These are phyloP conservation scores for Albugo laibachii DNA, from an alignment of 352 stramenopile genomes.

Conservation along the genomic window DNA sequence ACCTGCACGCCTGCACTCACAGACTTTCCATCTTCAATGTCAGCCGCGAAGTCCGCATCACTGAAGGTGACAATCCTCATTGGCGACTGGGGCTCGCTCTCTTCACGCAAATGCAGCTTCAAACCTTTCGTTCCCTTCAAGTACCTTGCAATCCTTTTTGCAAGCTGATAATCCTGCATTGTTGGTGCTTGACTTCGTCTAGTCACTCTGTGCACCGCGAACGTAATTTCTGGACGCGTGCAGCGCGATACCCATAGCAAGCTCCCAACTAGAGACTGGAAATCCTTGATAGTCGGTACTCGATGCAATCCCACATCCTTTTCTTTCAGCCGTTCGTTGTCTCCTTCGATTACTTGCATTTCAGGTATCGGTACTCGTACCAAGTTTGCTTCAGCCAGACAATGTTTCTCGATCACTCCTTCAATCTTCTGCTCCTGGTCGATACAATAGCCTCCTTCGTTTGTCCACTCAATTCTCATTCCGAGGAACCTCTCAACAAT, in stretches of 20 bases:
- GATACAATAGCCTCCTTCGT: no score
- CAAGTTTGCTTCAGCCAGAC: no score
- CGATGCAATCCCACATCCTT: no score
- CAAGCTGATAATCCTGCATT: conserved; percentile 1
- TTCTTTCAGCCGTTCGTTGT: no score
- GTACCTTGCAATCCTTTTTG: conserved; percentile 11
- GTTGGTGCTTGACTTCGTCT: conserved; percentile 5
- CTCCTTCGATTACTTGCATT: no score
- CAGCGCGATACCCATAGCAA: conserved; percentile 14
- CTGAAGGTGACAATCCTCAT: conserved; percentile 4
- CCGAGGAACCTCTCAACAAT: no score
- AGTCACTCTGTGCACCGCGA: conserved; percentile 9
- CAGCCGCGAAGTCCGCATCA: conserved; percentile 8
- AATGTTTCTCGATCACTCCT: no score
- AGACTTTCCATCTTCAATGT: conserved; percentile 9
- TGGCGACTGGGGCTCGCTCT: not conserved
- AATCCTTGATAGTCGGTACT: conserved; percentile 1
- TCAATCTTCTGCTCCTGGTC: no score
- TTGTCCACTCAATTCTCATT: no score
- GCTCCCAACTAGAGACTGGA: conserved; percentile 10
- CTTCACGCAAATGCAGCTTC: conserved; percentile 3
- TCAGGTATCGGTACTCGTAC: no score
- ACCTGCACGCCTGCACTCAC: conserved; percentile 4
- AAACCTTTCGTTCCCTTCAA: conserved; percentile 8
- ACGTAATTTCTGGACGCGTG: conserved; percentile 12